Evolutionary conservation across 2,329 filamentous ascomycete species (phyloP).

Genomic region (Cadophora gregata): DNA sequence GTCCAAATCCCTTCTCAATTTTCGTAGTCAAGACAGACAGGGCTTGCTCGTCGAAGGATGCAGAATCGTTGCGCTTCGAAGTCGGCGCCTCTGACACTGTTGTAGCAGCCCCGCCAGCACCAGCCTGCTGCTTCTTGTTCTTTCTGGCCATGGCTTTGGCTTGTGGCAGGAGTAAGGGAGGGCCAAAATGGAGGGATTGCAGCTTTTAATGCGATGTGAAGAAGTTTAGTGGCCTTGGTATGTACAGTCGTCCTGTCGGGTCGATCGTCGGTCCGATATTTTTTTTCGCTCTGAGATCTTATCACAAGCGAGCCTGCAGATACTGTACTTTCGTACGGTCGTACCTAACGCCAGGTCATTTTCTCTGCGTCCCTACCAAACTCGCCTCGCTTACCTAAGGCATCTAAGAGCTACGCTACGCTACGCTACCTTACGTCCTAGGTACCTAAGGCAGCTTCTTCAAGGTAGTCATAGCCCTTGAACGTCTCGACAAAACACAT

Average conservation of each 20-base stretch:
- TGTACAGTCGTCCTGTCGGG: neutral
- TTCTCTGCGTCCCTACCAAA: too few relatives aligned
- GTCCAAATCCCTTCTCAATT: constrained; percentile 59
- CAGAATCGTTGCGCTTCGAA: constrained; percentile 38
- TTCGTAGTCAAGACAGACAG: constrained; percentile 60
- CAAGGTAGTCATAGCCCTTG: too few relatives aligned
- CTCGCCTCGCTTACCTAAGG: too few relatives aligned
- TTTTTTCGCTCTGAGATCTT: neutral
- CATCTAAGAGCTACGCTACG: too few relatives aligned
- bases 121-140: constrained; percentile 32
- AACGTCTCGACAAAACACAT: too few relatives aligned
- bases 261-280: neutral
- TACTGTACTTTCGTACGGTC: neutral
- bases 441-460: too few relatives aligned
- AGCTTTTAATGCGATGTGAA: neutral
- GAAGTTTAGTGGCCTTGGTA: neutral
- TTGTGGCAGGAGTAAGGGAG: neutral
- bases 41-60: constrained; percentile 56
- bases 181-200: constrained; percentile 2
- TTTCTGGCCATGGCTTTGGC: constrained; percentile 36
- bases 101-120: constrained; percentile 27
- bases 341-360: too few relatives aligned
- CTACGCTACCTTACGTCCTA: too few relatives aligned
- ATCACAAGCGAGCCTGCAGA: constrained; percentile 11
- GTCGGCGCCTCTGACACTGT: constrained; percentile 34